Percentiles rank a stretch among this genome's conserved stretches.
Conservation (phyloP, 345 rosid species). For the Physaria fendleri region DNA sequence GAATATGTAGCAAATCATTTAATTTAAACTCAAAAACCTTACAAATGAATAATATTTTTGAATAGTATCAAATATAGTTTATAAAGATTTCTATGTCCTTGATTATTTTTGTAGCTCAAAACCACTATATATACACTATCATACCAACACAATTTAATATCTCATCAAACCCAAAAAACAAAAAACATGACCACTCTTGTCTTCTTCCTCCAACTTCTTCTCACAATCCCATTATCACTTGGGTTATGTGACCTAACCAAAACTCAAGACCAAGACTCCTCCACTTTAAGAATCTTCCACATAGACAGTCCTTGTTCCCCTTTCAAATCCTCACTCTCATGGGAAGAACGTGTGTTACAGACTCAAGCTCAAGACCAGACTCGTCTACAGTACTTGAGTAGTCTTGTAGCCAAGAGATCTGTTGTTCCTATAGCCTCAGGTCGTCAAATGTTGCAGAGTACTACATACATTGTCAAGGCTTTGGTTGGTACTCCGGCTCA, state of each 20-base stretch:
- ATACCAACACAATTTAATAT: slow-evolving; percentile 15
- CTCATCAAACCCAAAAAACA: slow-evolving; percentile 17
- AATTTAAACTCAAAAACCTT: too few species aligned
- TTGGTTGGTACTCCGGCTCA: slow-evolving; percentile 80
- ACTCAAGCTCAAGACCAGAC: slow-evolving; percentile 63
- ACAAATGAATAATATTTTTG: too few species aligned
- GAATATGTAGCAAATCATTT: too few species aligned
- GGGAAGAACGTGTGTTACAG: slow-evolving; percentile 70
- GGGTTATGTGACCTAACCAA: slow-evolving; percentile 37
- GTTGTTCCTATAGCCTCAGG: slow-evolving; percentile 85
- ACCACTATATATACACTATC: slow-evolving; percentile 31
- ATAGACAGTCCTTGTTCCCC: slow-evolving; percentile 85
- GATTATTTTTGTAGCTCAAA: too few species aligned
- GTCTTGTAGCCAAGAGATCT: slow-evolving; percentile 60
- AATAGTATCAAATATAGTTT: too few species aligned
- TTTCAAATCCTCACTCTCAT: slow-evolving; percentile 57
- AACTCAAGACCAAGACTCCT: slow-evolving; percentile 42
- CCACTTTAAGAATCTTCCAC: slow-evolving; percentile 65
- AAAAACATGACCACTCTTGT: slow-evolving; percentile 26
- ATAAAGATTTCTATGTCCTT: not conserved
- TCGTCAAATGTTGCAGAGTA: slow-evolving; percentile 67
- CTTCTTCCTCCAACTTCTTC: slow-evolving; percentile 27
- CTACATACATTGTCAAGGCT: slow-evolving; percentile 68
- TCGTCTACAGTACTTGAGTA: slow-evolving; percentile 58
- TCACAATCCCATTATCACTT: slow-evolving; percentile 26